A percentile compares a stretch with the other conserved stretches of the same genome.
These are phyloP conservation scores for Lipomyces kockii DNA, from an alignment of 805 yeast genomes.

Conservation along the genomic window DNA sequence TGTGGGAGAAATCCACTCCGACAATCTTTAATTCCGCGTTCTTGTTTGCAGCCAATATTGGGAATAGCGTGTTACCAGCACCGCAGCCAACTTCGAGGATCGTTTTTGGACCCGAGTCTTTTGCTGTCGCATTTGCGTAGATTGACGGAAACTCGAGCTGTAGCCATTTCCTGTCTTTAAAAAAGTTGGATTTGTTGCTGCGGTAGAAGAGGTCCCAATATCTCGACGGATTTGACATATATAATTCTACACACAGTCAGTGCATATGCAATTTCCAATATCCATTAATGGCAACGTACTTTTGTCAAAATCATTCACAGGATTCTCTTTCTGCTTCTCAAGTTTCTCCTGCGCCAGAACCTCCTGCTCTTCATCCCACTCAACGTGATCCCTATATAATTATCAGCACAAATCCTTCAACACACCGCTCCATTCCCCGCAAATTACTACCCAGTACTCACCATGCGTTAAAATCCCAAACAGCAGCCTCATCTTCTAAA, in stretches of 20 bases:
- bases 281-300: neutral
- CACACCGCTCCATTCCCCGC: neutral
- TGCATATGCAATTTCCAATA: neutral
- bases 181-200: conserved; percentile 89
- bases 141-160: conserved; percentile 89
- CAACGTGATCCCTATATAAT: conserved; percentile 77
- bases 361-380: conserved; percentile 92
- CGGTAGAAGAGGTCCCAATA: conserved; percentile 95
- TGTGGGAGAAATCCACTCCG: conserved; percentile 89
- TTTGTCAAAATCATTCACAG: conserved; percentile 88
- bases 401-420: conserved; percentile 28
- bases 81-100: conserved; percentile 97
- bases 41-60: conserved; percentile 79
- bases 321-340: conserved; percentile 71
- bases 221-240: conserved; percentile 83
- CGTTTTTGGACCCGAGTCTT: conserved; percentile 68
- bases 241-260: conserved; percentile 49
- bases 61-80: conserved; percentile 96
- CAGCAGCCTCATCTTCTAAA: conserved; percentile 68
- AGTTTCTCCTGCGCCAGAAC: conserved; percentile 75
- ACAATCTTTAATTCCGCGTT: conserved; percentile 73
- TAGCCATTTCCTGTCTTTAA: conserved; percentile 95
- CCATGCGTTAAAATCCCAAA: conserved; percentile 93
- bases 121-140: conserved; percentile 70
- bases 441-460: conserved; percentile 19